phyloP scores from a whole-genome alignment of 441 rosid species.

The Adansonia rubrostipa region DNA sequence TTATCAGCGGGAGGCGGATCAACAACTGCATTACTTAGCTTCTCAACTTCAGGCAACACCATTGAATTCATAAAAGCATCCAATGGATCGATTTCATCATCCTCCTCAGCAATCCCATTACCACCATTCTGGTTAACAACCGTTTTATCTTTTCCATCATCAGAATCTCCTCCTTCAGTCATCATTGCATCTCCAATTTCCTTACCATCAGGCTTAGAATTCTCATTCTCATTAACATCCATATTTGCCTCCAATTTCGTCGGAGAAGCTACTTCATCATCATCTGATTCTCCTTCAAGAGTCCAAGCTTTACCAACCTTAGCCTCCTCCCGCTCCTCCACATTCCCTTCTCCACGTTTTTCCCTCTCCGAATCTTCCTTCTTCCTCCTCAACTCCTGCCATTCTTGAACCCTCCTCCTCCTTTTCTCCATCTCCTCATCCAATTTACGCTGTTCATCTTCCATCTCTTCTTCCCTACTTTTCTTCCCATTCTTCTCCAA shows the following conservation, averaged over 20 bases:
- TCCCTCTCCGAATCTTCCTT: conserved; percentile 75
- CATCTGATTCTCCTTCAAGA: conserved; percentile 87
- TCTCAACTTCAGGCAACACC: conserved; percentile 89
- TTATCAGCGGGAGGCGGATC: conserved; percentile 34
- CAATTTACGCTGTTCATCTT: conserved; percentile 69
- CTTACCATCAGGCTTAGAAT: conserved; percentile 41
- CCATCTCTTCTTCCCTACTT: conserved; percentile 69
- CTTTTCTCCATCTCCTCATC: conserved; percentile 93
- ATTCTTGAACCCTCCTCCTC: conserved; percentile 95
- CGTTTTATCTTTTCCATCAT: conserved; percentile 36
- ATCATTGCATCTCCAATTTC: conserved; percentile 55
- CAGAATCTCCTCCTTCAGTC: conserved; percentile 41
- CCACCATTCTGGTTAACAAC: conserved; percentile 43
- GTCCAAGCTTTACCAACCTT: conserved; percentile 86
- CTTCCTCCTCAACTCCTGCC: conserved; percentile 92
- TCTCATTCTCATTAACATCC: conserved; percentile 58
- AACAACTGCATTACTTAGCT: conserved; percentile 50
- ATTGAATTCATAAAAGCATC: conserved; percentile 84
- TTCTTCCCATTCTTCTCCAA: conserved; percentile 52
- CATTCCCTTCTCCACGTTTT: conserved; percentile 52
- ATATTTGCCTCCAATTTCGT: conserved; percentile 48
- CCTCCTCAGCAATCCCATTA: conserved; percentile 54
- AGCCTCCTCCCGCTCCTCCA: conserved; percentile 50
- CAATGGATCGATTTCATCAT: conserved; percentile 89
- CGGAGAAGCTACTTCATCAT: conserved; percentile 63